Base-by-base conservation (phyloP, 1,139 yeast species). In the Nakaseomyces kungkrabaensis region DNA sequence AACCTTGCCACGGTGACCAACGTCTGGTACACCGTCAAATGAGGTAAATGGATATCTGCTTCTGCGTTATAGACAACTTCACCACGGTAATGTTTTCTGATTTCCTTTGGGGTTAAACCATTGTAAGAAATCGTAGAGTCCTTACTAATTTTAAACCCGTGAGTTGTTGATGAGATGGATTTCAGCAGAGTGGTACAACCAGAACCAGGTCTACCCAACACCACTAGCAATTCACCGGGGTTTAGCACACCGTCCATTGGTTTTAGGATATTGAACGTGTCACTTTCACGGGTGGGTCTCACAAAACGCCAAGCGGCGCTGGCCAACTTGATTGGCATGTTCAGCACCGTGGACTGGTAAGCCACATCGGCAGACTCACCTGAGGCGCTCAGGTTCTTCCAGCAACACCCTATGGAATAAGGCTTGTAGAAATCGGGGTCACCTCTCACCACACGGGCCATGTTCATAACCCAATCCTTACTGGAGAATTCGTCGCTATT, bases 111-210 rank as follows among this genome's bases (percentile, higher is more conserved):
- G 26, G 76, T 54, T 36, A 77, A 60, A 25, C 84, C 84, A 52
- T 75, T 76, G 60, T 77, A 79, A 17, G 75, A 66, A 45, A 76
- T 66, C 10, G 52, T 51, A 17, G 87, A 74, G 32, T 76, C 76
- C 43, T 72, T 68, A 49, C 74, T 80, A 43, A 85, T 61, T 43
- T 78, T 68, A 64, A 84, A 85, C 47, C 94, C 95, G 62, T 82
- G 79, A 4, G 90, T 83, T 55, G 81, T 79, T 36, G 84, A 68
- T 7, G 90, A 77, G 52, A 85, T 74, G 0, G 92, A 76, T 60
- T 84, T 85, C 59, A 86, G 69, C 48, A 85, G 74, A 1, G 95
- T 85, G 1, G 95, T 77, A 67, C 95, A 86, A 52, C 95, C 95
- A 29, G 90, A 79, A 61, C 94, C 94, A 0, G 94, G 94, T 64